Evolutionary conservation across 345 rosid genomes (phyloP).

Genomic region (Camelina neglecta): DNA sequence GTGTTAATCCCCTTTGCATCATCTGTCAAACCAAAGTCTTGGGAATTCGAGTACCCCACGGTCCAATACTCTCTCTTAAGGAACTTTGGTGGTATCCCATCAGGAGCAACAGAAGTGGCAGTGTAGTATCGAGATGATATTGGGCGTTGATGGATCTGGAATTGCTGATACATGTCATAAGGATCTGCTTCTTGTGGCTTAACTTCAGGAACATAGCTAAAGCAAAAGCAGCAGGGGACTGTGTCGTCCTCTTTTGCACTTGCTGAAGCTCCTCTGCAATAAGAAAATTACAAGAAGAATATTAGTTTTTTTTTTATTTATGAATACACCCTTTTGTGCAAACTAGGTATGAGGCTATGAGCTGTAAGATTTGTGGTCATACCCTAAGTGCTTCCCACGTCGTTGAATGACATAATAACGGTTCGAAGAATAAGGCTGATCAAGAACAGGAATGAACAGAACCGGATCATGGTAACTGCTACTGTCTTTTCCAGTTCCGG

Average conservation of each 20-base stretch:
- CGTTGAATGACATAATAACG: conserved; percentile 43
- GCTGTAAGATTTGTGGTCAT: neutral
- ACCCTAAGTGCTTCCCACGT: conserved; percentile 46
- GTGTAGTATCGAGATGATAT: conserved; percentile 14
- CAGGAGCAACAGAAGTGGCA: conserved; percentile 54
- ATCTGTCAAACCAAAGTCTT: conserved; percentile 45
- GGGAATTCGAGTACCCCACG: conserved; percentile 33
- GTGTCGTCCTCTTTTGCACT: conserved; percentile 43
- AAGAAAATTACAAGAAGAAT: neutral
- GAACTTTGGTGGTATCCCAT: conserved; percentile 55
- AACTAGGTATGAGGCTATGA: neutral
- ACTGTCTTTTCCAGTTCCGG: neutral
- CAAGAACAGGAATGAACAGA: conserved; percentile 51
- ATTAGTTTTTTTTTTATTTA: neutral
- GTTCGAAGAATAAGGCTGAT: conserved; percentile 52
- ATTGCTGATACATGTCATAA: conserved; percentile 47
- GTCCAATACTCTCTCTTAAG: conserved; percentile 51
- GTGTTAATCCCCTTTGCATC: conserved; percentile 62
- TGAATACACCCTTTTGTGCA: neutral
- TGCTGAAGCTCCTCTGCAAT: conserved; percentile 52
- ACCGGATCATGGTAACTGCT: conserved; percentile 33
- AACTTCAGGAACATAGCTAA: conserved; percentile 37
- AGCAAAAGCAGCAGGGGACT: conserved; percentile 43
- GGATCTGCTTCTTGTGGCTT: conserved; percentile 48
- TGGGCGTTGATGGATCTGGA: conserved; percentile 37